Evolutionary conservation across 768 basidiomycete species (phyloP).

Genomic region (Boletus tylopilopsis): DNA sequence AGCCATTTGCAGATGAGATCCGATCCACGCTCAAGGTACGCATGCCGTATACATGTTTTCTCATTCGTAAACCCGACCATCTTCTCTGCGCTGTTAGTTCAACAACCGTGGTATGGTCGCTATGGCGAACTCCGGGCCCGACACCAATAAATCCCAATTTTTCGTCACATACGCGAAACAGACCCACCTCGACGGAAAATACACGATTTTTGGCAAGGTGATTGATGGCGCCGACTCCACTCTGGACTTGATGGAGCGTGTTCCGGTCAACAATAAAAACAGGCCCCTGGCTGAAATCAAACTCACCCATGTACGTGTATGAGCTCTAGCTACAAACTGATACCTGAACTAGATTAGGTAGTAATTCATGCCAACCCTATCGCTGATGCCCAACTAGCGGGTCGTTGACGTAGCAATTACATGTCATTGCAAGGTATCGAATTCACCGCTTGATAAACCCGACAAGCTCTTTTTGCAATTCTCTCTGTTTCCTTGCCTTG

Average conservation of each 20-base stretch:
- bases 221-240: constrained; percentile 97
- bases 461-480: constrained; percentile 88
- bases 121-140: constrained; percentile 96
- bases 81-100: constrained; percentile 58
- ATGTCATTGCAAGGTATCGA: constrained; percentile 14
- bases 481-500: constrained; percentile 71
- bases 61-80: not conserved
- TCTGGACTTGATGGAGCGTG: constrained; percentile 89
- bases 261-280: constrained; percentile 89
- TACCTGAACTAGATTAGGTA: constrained; percentile 41
- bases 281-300: constrained; percentile 84
- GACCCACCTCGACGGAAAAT: constrained; percentile 89
- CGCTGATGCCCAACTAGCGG: constrained; percentile 59
- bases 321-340: not conserved
- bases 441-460: constrained; percentile 73
- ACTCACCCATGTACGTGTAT: constrained; percentile 55
- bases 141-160: constrained; percentile 91
- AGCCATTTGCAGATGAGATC: constrained; percentile 88
- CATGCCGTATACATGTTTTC: not conserved
- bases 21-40: constrained; percentile 88
- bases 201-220: constrained; percentile 95
- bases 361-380: constrained; percentile 95
- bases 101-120: constrained; percentile 92
- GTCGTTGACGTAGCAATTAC: constrained; percentile 21
- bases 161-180: constrained; percentile 92